Evolutionary conservation across 331 rosid species (phyloP).

Genomic region (Malus hybrid): DNA sequence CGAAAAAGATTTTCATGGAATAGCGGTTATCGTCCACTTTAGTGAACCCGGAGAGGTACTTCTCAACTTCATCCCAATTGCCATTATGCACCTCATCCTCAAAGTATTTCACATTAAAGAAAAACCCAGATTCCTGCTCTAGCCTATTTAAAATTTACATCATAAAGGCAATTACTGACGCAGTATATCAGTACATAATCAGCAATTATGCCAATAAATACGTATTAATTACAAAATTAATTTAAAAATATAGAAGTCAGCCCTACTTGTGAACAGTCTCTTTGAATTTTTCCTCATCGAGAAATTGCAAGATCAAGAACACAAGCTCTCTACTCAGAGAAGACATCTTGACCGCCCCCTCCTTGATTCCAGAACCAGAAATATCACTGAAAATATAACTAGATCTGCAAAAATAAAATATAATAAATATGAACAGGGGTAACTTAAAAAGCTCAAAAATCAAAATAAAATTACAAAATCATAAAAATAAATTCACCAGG

Average conservation of each 20-base stretch:
- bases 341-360: slow-evolving; percentile 60
- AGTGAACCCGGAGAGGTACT: too few relatives aligned
- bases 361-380: slow-evolving; percentile 35
- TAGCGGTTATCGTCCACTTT: too few relatives aligned
- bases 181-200: slow-evolving; percentile 5
- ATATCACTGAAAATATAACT: slow-evolving; percentile 36
- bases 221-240: background rate
- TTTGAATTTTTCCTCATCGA: slow-evolving; percentile 96
- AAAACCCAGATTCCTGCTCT: slow-evolving; percentile 98
- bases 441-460: slow-evolving; percentile 16
- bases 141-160: slow-evolving; percentile 52
- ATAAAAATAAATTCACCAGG: slow-evolving; percentile 15
- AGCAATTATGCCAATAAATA: background rate
- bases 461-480: background rate
- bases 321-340: slow-evolving; percentile 98
- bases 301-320: slow-evolving; percentile 98
- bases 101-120: slow-evolving; percentile 94
- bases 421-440: slow-evolving; percentile 8
- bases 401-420: slow-evolving; percentile 56
- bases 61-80: background rate
- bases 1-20: too few relatives aligned
- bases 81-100: slow-evolving; percentile 98
- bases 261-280: slow-evolving; percentile 98
- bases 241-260: slow-evolving; percentile 6
- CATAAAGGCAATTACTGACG: slow-evolving; percentile 25